Conservation (phyloP, 345 rosid species). For the Excoecaria cochinchinensis region DNA sequence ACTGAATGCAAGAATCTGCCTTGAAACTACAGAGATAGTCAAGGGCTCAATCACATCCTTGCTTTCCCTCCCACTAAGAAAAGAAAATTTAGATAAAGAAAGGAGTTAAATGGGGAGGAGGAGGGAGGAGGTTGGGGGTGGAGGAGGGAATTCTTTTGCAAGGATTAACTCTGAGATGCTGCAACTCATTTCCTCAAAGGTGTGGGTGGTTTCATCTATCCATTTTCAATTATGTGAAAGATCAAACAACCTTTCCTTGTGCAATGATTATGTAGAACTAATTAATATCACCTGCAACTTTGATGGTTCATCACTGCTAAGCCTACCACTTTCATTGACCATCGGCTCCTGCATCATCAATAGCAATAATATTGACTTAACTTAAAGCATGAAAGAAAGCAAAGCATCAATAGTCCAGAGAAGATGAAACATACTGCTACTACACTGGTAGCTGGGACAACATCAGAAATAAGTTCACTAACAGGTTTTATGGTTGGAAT, state of each 20-base stretch:
- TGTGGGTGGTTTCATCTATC: not conserved
- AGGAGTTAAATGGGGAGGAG: not conserved
- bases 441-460: conserved; percentile 38
- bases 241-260: conserved; percentile 8
- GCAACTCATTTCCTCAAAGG: not conserved
- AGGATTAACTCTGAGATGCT: not conserved
- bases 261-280: conserved; percentile 9
- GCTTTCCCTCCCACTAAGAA: not conserved
- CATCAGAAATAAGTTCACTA: conserved; percentile 61
- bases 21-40: not conserved
- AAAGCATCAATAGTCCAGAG: not conserved
- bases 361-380: not conserved
- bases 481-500: conserved; percentile 58
- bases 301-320: conserved; percentile 37
- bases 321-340: conserved; percentile 34
- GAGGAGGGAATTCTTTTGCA: not conserved
- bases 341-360: conserved; percentile 40
- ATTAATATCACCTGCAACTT: conserved; percentile 44
- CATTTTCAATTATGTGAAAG: not conserved
- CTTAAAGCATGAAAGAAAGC: conserved; percentile 13
- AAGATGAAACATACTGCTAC: conserved; percentile 33
- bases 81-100: not conserved
- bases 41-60: not conserved
- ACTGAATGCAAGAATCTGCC: not conserved
- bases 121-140: not conserved